A percentile compares a stretch with the other conserved stretches of the same genome.
These are phyloP conservation scores for Panus rudis DNA, from an alignment of 768 basidiomycete species.

Conservation along the genomic window DNA sequence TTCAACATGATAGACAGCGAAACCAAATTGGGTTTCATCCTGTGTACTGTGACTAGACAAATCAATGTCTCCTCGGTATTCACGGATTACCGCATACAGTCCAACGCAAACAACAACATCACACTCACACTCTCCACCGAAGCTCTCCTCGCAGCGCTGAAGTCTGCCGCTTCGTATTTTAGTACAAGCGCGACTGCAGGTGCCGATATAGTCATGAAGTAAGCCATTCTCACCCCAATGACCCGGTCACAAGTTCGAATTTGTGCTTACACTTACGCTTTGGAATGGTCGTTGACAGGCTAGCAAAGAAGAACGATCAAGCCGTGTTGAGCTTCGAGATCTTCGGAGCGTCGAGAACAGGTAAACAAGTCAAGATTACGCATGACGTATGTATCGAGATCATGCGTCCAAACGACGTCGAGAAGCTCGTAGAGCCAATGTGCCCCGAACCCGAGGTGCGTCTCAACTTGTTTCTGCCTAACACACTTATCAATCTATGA, in stretches of 20 bases:
- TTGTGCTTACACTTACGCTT: neutral
- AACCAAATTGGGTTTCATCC: constrained; percentile 7
- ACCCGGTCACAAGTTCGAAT: too few relatives aligned
- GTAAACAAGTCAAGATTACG: constrained; percentile 54
- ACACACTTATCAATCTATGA: neutral
- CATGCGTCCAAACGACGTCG: constrained; percentile 67
- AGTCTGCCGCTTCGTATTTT: constrained; percentile 32
- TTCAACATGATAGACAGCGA: constrained; percentile 5
- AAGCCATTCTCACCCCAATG: neutral
- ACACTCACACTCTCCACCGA: constrained; percentile 68
- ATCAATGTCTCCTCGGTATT: constrained; percentile 66
- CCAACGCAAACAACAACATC: constrained; percentile 78
- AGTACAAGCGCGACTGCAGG: constrained; percentile 29
- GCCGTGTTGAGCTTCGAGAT: constrained; percentile 78
- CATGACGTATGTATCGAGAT: constrained; percentile 84
- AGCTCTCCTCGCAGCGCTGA: constrained; percentile 67
- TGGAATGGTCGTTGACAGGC: constrained; percentile 14
- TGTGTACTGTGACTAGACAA: constrained; percentile 32
- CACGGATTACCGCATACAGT: constrained; percentile 76
- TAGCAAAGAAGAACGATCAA: constrained; percentile 80
- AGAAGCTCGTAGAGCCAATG: constrained; percentile 66
- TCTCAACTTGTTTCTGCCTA: constrained; percentile 4
- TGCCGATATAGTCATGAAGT: constrained; percentile 69
- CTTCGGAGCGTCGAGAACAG: constrained; percentile 52
- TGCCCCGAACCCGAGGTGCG: constrained; percentile 83